Conservation (phyloP, 140 eudicot species). For the Oenanthe javanica region DNA sequence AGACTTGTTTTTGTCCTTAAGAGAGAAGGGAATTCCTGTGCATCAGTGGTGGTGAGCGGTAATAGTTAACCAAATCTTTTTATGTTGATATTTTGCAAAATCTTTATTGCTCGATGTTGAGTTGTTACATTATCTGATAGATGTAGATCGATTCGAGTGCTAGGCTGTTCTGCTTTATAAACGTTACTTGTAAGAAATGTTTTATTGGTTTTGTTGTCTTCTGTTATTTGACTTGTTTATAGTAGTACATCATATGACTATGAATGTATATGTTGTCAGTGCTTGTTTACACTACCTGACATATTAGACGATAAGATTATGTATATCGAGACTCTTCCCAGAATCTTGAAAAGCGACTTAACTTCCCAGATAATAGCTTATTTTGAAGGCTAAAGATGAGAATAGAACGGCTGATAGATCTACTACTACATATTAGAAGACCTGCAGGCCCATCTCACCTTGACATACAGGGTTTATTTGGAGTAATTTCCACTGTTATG, state of each 20-base stretch:
- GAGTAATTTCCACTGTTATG: neutral
- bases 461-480: neutral
- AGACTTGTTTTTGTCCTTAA: slow-evolving; percentile 48
- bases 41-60: slow-evolving; percentile 60
- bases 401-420: neutral
- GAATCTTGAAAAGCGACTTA: no score
- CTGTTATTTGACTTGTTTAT: neutral
- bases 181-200: neutral
- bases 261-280: neutral
- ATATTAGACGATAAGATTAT: neutral
- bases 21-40: slow-evolving; percentile 58
- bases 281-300: neutral
- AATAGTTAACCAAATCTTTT: neutral
- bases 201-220: neutral
- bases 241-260: neutral
- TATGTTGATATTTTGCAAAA: neutral
- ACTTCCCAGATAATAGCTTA: no score
- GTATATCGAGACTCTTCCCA: no score
- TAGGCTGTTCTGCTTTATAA: neutral
- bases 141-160: neutral
- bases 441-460: neutral
- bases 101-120: neutral
- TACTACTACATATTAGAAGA: neutral
- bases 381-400: no score
- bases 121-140: neutral